Base-by-base conservation (phyloP, 768 basidiomycete species). In the Naganishia kalamii region DNA sequence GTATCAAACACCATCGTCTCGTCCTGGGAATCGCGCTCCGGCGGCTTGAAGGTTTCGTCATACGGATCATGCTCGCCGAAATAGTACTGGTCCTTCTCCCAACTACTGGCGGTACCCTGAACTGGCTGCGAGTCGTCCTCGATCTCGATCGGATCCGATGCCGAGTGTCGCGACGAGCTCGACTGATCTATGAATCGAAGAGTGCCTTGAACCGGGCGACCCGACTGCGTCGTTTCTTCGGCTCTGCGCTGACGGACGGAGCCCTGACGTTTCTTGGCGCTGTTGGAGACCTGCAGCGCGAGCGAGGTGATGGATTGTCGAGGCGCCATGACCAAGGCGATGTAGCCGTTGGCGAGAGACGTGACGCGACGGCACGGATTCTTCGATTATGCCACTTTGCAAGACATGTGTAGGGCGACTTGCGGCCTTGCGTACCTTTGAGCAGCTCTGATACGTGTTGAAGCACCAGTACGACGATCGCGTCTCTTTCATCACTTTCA, bases 11-110 rank as follows among this genome's bases (percentile, higher is more conserved):
- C 54, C 32, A 57, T 35, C 35, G 37, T 37, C 13, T 57, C 54
- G 21, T 40, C 54, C 13, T 57, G 21, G 17, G 54, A 57, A 25
- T 57, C 54, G 5, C 37, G 54, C 54, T 57, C 35, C 23, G 37
- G 23, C 30, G 54, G 54, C 13, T 25, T 41, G n/a, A n/a, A 57
- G 11, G 54, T 57, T 35, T 57, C 54, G 23, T 57, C 54, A 25
- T 40, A 57, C 1, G 54, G 54, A 7, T 21, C 35, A 17, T 37
- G 54, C 23, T 57, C 11, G 32, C 33, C 19, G 40, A 25, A 8
- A 57, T 37, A 5, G n/a, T 23, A 40, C 54, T 40, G 21, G 2
- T 57, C 54, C 3, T 37, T 41, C 23, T 40, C 54, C 54, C 54
- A 57, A 25, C 54, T 57, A 21, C 21, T 37, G 29, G 54, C 37